Conservation (phyloP, 1,139 yeast species). For the Taiozyma sp. region DNA sequence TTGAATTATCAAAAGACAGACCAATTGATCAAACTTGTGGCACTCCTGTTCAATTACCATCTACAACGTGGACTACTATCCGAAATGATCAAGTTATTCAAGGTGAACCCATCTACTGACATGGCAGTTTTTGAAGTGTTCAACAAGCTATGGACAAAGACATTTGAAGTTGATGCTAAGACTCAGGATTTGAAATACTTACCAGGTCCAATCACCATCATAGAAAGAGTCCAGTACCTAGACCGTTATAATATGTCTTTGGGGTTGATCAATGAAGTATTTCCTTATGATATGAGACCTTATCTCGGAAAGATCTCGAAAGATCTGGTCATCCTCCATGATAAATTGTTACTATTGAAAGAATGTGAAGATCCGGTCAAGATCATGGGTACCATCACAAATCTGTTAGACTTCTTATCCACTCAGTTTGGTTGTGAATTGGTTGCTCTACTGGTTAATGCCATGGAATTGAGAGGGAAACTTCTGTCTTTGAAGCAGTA, state of each 20-base stretch:
- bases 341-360: constrained; percentile 4
- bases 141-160: constrained; percentile 21
- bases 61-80: constrained; percentile 6
- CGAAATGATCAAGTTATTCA: constrained; percentile 13
- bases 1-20: constrained; percentile 9
- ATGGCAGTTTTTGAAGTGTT: constrained; percentile 20
- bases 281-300: constrained; percentile 14
- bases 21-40: constrained; percentile 13
- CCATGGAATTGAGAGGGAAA: constrained; percentile 4
- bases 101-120: constrained; percentile 12
- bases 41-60: constrained; percentile 13
- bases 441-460: constrained; percentile 5
- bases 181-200: constrained; percentile 3
- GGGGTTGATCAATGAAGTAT: constrained; percentile 10
- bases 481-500: neutral
- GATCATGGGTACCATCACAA: constrained; percentile 1
- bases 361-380: neutral
- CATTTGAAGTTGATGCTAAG: constrained; percentile 11
- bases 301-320: constrained; percentile 11
- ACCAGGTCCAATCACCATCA: constrained; percentile 20
- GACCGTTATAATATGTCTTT: constrained; percentile 1
- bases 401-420: constrained; percentile 5
- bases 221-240: constrained; percentile 14
- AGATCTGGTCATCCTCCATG: constrained; percentile 5
- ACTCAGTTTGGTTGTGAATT: constrained; percentile 11